These are phyloP conservation scores for Aristolochia fimbriata DNA, from an alignment of 164 flowering plant species.

Conservation along the genomic window DNA sequence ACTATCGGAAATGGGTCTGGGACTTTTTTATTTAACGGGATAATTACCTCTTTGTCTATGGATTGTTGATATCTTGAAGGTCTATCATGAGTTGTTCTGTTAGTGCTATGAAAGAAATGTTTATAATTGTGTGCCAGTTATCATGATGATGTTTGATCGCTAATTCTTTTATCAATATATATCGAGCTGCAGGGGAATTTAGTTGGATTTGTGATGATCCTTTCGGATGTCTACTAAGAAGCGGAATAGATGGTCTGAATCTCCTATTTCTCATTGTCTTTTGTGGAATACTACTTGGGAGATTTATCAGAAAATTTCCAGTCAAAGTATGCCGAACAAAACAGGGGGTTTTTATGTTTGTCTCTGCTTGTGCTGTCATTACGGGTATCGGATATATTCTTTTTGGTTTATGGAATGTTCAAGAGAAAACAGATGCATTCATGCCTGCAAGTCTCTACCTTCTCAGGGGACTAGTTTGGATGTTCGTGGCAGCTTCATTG, in stretches of 20 bases:
- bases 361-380: constrained; percentile 38
- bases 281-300: constrained; percentile 21
- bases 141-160: neutral
- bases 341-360: constrained; percentile 19
- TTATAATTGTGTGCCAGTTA: too few relatives aligned
- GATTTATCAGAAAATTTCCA: constrained; percentile 12
- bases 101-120: too few relatives aligned
- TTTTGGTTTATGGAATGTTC: constrained; percentile 20
- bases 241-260: constrained; percentile 35
- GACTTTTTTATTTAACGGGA: too few relatives aligned
- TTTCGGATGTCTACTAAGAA: constrained; percentile 29
- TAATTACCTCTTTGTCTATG: too few relatives aligned
- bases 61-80: too few relatives aligned
- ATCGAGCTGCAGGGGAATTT: constrained; percentile 24
- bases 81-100: too few relatives aligned
- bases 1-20: too few relatives aligned
- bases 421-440: constrained; percentile 8
- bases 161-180: neutral
- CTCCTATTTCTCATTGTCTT: constrained; percentile 32
- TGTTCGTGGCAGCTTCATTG: constrained; percentile 37
- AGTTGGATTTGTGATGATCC: constrained; percentile 34
- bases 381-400: constrained; percentile 25
- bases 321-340: constrained; percentile 11
- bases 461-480: constrained; percentile 48
- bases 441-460: constrained; percentile 19